These are phyloP conservation scores for Cotoneaster glaucophyllus DNA, from an alignment of 306 rosid genomes.

Conservation along the genomic window DNA sequence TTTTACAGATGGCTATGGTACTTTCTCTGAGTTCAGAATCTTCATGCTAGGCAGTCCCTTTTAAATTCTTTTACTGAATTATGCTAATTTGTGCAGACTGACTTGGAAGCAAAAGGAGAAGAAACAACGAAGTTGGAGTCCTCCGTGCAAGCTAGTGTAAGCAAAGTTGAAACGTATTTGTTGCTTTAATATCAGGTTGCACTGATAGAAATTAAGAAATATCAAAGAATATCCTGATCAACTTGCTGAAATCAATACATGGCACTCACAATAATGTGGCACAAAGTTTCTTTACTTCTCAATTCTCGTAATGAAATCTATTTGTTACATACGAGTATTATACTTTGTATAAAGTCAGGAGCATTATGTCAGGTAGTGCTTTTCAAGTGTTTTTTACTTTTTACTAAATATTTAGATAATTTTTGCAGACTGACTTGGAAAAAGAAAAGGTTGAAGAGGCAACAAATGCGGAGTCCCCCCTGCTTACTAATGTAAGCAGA, in stretches of 20 bases:
- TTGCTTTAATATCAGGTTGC: conserved; percentile 34
- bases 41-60: background rate
- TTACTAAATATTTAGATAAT: background rate
- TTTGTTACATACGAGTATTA: background rate
- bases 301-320: background rate
- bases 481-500: background rate
- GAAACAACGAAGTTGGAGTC: conserved; percentile 1
- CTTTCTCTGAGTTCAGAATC: conserved; percentile 5
- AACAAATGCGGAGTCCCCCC: background rate
- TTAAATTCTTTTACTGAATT: background rate
- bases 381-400: background rate
- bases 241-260: conserved; percentile 31
- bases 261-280: background rate
- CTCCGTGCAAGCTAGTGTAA: conserved; percentile 2
- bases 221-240: conserved; percentile 40
- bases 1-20: background rate
- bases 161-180: conserved; percentile 21
- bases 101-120: conserved; percentile 16
- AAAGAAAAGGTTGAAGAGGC: conserved; percentile 18
- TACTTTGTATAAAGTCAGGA: conserved; percentile 8
- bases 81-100: conserved; percentile 13
- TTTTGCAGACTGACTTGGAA: conserved; percentile 25
- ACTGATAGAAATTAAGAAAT: conserved; percentile 30
- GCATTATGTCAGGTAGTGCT: background rate
- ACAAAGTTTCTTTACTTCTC: background rate